Percentiles rank a stretch among this genome's conserved stretches.
Evolutionary conservation across 192 early-diverging fungal species (phyloP).

Genomic region (Geranomyces michiganensis): DNA sequence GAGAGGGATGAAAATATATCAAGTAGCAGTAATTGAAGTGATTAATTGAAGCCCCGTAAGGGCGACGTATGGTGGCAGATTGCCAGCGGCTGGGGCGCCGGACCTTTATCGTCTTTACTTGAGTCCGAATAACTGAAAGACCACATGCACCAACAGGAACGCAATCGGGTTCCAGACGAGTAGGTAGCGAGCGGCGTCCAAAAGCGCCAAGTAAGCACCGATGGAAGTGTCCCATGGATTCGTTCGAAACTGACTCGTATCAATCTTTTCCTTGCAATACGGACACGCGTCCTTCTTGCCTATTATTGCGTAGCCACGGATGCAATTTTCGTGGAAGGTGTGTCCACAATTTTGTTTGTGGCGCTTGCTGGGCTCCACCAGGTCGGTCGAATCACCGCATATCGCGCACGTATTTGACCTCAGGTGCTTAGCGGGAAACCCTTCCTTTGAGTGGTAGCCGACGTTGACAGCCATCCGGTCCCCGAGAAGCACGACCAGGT

Average conservation of each 20-base stretch:
- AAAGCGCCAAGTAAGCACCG: conserved; percentile 45
- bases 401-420: conserved; percentile 54
- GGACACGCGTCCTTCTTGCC: conserved; percentile 62
- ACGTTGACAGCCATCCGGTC: conserved; percentile 55
- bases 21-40: no score
- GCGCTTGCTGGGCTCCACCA: not conserved
- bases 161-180: conserved; percentile 60
- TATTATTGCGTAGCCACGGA: conserved; percentile 55
- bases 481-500: conserved; percentile 55
- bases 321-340: conserved; percentile 54
- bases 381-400: conserved; percentile 50
- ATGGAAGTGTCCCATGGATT: conserved; percentile 61
- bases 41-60: no score
- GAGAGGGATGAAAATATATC: no score
- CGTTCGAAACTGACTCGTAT: conserved; percentile 46
- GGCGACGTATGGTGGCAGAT: no score
- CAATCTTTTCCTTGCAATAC: conserved; percentile 62
- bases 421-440: conserved; percentile 56
- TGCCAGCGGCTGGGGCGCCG: not conserved
- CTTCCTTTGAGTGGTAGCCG: conserved; percentile 49
- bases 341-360: conserved; percentile 36
- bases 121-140: conserved; percentile 51
- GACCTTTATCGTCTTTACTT: conserved; percentile 35
- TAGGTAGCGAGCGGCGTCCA: conserved; percentile 55
- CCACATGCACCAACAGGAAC: conserved; percentile 49